Conservation (phyloP, 768 basidiomycete genomes). For the Cystoderma amianthinum region DNA sequence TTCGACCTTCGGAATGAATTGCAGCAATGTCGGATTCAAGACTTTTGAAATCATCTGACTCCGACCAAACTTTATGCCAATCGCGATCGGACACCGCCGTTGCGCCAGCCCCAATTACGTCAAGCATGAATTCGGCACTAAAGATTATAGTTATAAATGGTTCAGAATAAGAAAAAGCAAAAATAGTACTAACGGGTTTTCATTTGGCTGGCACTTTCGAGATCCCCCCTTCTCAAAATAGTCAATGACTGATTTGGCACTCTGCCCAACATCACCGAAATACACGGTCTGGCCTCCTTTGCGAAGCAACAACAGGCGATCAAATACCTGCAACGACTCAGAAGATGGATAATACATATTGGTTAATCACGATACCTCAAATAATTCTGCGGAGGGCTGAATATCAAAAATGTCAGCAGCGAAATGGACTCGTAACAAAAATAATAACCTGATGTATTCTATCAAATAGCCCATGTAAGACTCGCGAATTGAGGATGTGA, state of each 20-base stretch:
- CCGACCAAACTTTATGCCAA: conserved; percentile 49
- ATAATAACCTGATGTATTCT: conserved; percentile 34
- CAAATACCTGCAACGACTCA: conserved; percentile 32
- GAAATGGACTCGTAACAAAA: not conserved
- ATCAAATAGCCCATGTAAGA: not conserved
- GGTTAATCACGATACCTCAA: conserved; percentile 38
- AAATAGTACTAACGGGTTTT: conserved; percentile 44
- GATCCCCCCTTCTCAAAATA: conserved; percentile 62
- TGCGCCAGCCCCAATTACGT: conserved; percentile 69
- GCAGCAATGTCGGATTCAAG: conserved; percentile 30
- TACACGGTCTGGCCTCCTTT: conserved; percentile 58
- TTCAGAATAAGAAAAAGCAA: not conserved
- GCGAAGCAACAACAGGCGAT: conserved; percentile 55
- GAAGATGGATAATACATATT: not conserved
- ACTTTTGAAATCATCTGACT: conserved; percentile 25
- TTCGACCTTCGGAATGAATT: conserved; percentile 47
- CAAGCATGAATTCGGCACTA: conserved; percentile 59
- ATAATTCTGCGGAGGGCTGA: conserved; percentile 7
- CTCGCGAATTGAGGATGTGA: not conserved
- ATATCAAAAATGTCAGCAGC: not conserved
- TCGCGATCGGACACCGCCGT: conserved; percentile 44
- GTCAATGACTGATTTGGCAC: conserved; percentile 41
- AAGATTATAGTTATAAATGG: not conserved
- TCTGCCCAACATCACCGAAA: conserved; percentile 50
- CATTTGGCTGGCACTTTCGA: conserved; percentile 38